These are phyloP conservation scores for Tolypocladium endophyticum DNA, from an alignment of 2,329 filamentous ascomycete genomes.

Conservation along the genomic window DNA sequence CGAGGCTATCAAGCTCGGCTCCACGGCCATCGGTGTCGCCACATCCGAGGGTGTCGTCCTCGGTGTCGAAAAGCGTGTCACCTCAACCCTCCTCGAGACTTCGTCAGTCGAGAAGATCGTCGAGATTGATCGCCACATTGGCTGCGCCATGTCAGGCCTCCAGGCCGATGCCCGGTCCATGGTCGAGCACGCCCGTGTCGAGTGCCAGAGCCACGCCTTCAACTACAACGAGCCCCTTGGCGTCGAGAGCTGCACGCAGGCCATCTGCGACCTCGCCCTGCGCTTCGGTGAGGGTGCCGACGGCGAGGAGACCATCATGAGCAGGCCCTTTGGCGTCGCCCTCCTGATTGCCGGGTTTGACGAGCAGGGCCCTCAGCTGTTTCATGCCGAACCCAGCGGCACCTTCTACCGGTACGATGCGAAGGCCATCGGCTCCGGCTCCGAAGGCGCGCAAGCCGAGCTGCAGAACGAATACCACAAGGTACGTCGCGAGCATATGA, in stretches of 20 bases:
- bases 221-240: conserved; percentile 93
- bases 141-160: conserved; percentile 95
- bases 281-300: conserved; percentile 96
- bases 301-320: conserved; percentile 98
- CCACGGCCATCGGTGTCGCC: conserved; percentile 94
- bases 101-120: conserved; percentile 99
- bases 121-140: conserved; percentile 97
- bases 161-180: conserved; percentile 97
- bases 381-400: conserved; percentile 94
- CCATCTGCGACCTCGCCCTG: conserved; percentile 93
- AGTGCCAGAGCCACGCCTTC: conserved; percentile 94
- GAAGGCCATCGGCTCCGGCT: conserved; percentile 95
- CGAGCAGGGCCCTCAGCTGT: conserved; percentile 92
- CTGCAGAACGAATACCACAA: conserved; percentile 98
- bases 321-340: conserved; percentile 90
- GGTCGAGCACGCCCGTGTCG: conserved; percentile 96
- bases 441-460: conserved; percentile 94
- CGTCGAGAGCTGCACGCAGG: conserved; percentile 96
- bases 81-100: conserved; percentile 91
- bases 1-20: conserved; percentile 98
- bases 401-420: conserved; percentile 99
- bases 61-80: conserved; percentile 98
- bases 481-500: conserved; percentile 25
- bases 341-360: conserved; percentile 94
- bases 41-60: conserved; percentile 92